Base-by-base conservation (phyloP, 306 rosid species). In the Astragalus glycyphyllos region DNA sequence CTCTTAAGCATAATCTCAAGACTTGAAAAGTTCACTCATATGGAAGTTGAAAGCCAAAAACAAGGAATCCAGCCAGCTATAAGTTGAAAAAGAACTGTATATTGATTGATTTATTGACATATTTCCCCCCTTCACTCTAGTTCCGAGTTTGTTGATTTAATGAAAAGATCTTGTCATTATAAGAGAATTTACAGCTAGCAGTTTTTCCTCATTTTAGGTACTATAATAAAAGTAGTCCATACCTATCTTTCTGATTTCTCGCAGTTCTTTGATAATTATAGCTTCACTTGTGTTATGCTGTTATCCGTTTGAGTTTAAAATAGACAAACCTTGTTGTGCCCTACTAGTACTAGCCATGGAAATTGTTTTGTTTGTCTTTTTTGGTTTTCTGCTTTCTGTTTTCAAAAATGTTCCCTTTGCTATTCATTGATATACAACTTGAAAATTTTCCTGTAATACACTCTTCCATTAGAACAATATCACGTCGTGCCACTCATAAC, bases 281-380 rank as follows among this genome's bases (percentile, higher is more conserved):
- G 51, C n/a, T 17, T 72, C 37, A 44, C 15, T 47, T 68, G 60
- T 67, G n/a, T 68, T 59, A 60, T 59, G 9, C 44, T 38, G 49
- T 23, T 12, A 31, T 9, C 42, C 44, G 23, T 26, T 41, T 5
- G 12, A n/a, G 40, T 38, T 46, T 23, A 12, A 26, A 26, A 38
- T 46, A n/a, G 10, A 3, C 38, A 40, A 40, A 16, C 57, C 13
- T 46, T 56, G 15, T 46, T 1, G 1, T 11, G 35, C 51, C 47
- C 23, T 20, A 29, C 47, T 71, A 37, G 29, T n/a, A n/a, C n/a
- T n/a, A n/a, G n/a, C 35, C 7, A 38, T 50, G 38, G 12, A 63
- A 53, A 7, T 34, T 44, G n/a, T 45, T 65, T 4, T 5, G 9
- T 49, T 51, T 3, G 47, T 68, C 10, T 66, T 55, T 20, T 8